Evolutionary conservation across 1,139 yeast species (phyloP).

Genomic region (Kazachstania sp.): DNA sequence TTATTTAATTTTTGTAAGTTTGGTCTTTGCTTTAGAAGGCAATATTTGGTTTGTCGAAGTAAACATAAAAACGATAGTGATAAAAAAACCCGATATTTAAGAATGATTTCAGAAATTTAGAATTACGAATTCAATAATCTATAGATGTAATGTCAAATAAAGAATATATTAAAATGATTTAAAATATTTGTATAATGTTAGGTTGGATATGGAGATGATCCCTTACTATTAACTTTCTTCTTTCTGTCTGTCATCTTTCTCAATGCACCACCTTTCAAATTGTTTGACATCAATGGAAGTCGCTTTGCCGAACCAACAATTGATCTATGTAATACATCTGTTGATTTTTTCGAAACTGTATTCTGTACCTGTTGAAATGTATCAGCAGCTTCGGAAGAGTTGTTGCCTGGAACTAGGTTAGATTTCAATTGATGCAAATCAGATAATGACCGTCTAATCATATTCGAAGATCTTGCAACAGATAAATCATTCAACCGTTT

Average conservation of each 20-base stretch:
- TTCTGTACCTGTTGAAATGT: neutral
- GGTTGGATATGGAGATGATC: too few species aligned
- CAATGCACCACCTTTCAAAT: neutral
- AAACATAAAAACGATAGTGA: conserved; percentile 2
- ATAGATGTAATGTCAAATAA: too few species aligned
- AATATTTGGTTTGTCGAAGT: neutral
- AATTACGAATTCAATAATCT: neutral
- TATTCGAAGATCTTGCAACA: conserved; percentile 35
- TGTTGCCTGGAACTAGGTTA: neutral
- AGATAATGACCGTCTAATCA: conserved; percentile 26
- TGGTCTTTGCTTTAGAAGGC: neutral
- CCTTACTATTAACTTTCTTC: neutral
- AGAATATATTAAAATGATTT: too few species aligned
- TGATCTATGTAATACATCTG: neutral
- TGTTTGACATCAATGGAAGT: conserved; percentile 5
- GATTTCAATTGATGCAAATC: conserved; percentile 15
- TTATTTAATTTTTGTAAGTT: neutral
- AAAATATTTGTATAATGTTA: too few species aligned
- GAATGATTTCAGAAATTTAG: neutral
- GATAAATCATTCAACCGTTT: conserved; percentile 54
- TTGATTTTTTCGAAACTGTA: neutral
- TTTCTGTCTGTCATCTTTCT: neutral
- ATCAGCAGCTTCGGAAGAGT: neutral
- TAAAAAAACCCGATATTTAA: neutral
- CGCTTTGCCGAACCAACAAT: conserved; percentile 1